phyloP scores from a whole-genome alignment of 768 basidiomycete species.

The Trametes meyenii region DNA sequence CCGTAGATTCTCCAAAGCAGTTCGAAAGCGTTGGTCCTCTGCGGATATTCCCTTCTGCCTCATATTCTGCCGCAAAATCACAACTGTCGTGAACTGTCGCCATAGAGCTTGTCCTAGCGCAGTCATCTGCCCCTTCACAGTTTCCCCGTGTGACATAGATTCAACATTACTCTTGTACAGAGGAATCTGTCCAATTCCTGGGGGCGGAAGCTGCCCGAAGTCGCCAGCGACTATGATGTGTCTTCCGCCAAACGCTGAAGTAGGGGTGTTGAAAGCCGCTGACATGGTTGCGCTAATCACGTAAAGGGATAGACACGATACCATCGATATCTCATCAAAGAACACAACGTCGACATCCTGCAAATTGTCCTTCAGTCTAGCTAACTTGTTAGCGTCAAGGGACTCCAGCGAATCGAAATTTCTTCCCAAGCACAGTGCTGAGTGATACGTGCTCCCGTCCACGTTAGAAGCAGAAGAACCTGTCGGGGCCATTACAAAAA shows the following conservation, averaged over 20 bases:
- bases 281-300: slow-evolving; percentile 28
- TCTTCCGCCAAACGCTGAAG: slow-evolving; percentile 9
- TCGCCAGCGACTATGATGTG: neutral
- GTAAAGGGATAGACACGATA: neutral
- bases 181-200: neutral
- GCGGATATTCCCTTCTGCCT: neutral
- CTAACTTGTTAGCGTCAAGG: too few species aligned
- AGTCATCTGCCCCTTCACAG: neutral
- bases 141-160: neutral
- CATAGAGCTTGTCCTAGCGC: neutral
- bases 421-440: neutral
- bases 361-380: neutral
- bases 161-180: neutral
- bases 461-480: slow-evolving; percentile 19
- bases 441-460: slow-evolving; percentile 30
- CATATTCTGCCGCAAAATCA: neutral
- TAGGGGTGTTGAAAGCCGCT: neutral
- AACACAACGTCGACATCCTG: neutral
- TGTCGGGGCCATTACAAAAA: slow-evolving; percentile 31
- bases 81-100: neutral
- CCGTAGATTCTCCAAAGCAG: neutral
- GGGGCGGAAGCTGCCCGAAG: slow-evolving; percentile 1
- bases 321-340: neutral
- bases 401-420: neutral
- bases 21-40: neutral